Evolutionary conservation across 116 monocot genomes (phyloP).

Genomic region (Iris pallida): DNA sequence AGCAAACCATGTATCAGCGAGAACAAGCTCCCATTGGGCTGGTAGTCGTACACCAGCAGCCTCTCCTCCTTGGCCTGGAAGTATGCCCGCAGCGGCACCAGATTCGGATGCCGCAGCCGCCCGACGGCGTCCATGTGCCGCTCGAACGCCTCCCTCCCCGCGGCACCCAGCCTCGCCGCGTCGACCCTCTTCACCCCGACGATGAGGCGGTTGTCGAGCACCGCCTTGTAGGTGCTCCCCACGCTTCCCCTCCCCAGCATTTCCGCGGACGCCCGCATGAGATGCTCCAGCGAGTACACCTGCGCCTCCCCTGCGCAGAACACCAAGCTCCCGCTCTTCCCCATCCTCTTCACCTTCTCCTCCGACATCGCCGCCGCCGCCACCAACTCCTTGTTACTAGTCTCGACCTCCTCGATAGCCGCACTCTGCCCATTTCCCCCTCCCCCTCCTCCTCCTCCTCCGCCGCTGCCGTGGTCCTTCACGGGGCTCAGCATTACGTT

Average conservation of each 20-base stretch:
- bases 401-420: slow-evolving; percentile 22
- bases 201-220: slow-evolving; percentile 42
- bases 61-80: slow-evolving; percentile 93
- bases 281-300: slow-evolving; percentile 69
- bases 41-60: slow-evolving; percentile 84
- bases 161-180: slow-evolving; percentile 31
- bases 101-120: slow-evolving; percentile 71
- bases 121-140: slow-evolving; percentile 82
- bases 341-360: slow-evolving; percentile 60
- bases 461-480: slow-evolving; percentile 17
- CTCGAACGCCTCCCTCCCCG: slow-evolving; percentile 70
- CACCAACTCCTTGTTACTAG: slow-evolving; percentile 26
- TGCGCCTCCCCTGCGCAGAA: slow-evolving; percentile 79
- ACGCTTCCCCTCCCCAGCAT: slow-evolving; percentile 69
- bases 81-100: slow-evolving; percentile 71
- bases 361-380: slow-evolving; percentile 48
- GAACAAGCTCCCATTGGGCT: slow-evolving; percentile 82
- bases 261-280: slow-evolving; percentile 88
- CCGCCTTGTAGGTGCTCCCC: slow-evolving; percentile 85
- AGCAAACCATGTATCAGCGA: slow-evolving; percentile 79
- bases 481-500: slow-evolving; percentile 26
- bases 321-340: slow-evolving; percentile 68
- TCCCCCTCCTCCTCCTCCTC: neutral
- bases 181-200: slow-evolving; percentile 77
- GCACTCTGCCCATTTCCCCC: neutral